Percentiles rank a stretch among this genome's conserved stretches.
Evolutionary conservation across 768 basidiomycete species (phyloP).

Genomic region (Mycena amicta): DNA sequence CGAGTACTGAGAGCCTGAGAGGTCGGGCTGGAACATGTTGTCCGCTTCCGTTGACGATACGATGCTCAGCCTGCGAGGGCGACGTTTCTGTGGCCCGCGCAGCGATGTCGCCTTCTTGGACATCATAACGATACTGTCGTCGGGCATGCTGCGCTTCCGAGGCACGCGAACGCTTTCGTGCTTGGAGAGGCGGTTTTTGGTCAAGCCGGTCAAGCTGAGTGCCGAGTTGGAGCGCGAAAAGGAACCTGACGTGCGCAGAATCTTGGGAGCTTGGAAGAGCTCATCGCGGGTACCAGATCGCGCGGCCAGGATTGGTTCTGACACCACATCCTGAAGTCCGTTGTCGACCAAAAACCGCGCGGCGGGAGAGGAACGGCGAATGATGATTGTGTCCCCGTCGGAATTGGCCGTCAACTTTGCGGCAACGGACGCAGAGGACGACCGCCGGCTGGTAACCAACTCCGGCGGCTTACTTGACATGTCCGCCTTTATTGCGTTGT

Average conservation of each 20-base stretch:
- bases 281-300: conserved; percentile 65
- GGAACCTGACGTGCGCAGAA: conserved; percentile 35
- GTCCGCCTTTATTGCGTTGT: conserved; percentile 10
- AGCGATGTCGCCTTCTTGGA: conserved; percentile 27
- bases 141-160: conserved; percentile 53
- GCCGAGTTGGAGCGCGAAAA: conserved; percentile 61
- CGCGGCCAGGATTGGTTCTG: conserved; percentile 68
- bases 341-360: conserved; percentile 76
- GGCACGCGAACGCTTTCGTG: conserved; percentile 74
- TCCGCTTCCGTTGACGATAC: conserved; percentile 35
- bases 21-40: conserved; percentile 22
- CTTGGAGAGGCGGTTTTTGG: conserved; percentile 61
- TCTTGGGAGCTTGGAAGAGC: conserved; percentile 58
- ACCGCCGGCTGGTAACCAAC: conserved; percentile 52
- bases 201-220: conserved; percentile 63
- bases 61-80: conserved; percentile 39
- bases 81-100: conserved; percentile 21
- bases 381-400: conserved; percentile 62
- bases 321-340: conserved; percentile 79
- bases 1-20: conserved; percentile 41
- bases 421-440: conserved; percentile 66
- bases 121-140: conserved; percentile 35
- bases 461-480: conserved; percentile 13
- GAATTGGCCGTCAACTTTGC: conserved; percentile 56
- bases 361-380: conserved; percentile 65